phyloP scores from a whole-genome alignment of 345 rosid genomes.

The Eucalyptus urophylla region DNA sequence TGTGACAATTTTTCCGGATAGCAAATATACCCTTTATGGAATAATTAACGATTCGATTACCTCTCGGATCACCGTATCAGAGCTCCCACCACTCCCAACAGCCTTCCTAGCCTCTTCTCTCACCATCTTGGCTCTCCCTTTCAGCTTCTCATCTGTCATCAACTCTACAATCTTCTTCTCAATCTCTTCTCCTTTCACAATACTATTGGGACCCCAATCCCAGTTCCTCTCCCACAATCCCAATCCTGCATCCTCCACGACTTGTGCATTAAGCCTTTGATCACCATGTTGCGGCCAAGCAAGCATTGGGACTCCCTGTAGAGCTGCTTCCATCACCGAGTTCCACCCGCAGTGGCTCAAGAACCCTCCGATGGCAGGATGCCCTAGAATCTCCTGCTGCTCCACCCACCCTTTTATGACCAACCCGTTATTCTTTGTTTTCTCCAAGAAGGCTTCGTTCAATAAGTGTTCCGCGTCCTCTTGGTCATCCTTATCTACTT shows the following conservation, averaged over 20 bases:
- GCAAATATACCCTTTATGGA: background rate
- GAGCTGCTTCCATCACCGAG: slow-evolving; percentile 28
- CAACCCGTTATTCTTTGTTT: background rate
- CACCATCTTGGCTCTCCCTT: background rate
- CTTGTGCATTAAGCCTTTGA: background rate
- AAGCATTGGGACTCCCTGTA: slow-evolving; percentile 15
- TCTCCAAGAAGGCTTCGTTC: background rate
- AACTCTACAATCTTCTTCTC: slow-evolving; percentile 4
- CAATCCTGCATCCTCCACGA: background rate
- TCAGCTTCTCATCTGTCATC: slow-evolving; percentile 14
- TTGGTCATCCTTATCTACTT: slow-evolving; percentile 9
- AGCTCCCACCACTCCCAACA: slow-evolving; percentile 7
- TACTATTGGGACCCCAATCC: slow-evolving; percentile 4
- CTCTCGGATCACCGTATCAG: background rate
- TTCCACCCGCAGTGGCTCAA: background rate
- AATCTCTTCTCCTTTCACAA: slow-evolving; percentile 20
- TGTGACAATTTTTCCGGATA: background rate
- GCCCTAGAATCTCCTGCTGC: background rate
- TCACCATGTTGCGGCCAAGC: slow-evolving; percentile 34
- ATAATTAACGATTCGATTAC: background rate
- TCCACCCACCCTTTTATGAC: background rate
- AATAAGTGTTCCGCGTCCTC: background rate
- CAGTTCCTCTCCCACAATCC: background rate
- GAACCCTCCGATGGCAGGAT: background rate
- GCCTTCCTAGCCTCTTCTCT: slow-evolving; percentile 16